Conservation (phyloP, 495 filamentous ascomycete species). For the Penicillium maclennaniae region DNA sequence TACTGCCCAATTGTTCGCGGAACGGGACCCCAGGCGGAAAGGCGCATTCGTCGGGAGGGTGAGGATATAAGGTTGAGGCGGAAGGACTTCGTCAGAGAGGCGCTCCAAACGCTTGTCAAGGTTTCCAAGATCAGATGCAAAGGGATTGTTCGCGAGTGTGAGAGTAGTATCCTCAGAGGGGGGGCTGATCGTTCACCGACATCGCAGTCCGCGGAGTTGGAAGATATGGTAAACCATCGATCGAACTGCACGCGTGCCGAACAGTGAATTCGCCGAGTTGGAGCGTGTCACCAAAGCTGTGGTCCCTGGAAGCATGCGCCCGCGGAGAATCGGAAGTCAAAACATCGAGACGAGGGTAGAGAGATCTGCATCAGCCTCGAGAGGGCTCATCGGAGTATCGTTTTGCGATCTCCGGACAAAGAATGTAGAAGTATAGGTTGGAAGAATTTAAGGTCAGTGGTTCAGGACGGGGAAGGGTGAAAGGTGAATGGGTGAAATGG, state of each 20-base stretch:
- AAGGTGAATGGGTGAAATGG: slow-evolving; percentile 1
- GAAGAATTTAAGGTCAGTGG: neutral
- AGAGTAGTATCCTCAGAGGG: slow-evolving; percentile 28
- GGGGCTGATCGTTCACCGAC: slow-evolving; percentile 42
- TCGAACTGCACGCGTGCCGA: slow-evolving; percentile 11
- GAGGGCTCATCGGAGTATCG: slow-evolving; percentile 17
- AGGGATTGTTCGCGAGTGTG: slow-evolving; percentile 18
- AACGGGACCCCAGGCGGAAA: slow-evolving; percentile 36
- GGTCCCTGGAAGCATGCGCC: slow-evolving; percentile 9
- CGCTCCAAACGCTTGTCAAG: slow-evolving; percentile 41
- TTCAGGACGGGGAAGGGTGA: neutral
- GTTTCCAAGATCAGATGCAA: slow-evolving; percentile 28
- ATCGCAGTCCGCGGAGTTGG: slow-evolving; percentile 38
- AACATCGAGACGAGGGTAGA: slow-evolving; percentile 14
- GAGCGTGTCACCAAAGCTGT: slow-evolving; percentile 2
- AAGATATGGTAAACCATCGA: slow-evolving; percentile 20
- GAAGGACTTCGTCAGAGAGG: slow-evolving; percentile 45
- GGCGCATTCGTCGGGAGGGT: slow-evolving; percentile 44
- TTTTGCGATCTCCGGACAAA: neutral
- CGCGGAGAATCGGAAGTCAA: slow-evolving; percentile 11
- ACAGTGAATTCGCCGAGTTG: neutral
- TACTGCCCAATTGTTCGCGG: slow-evolving; percentile 48
- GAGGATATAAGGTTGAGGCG: slow-evolving; percentile 47
- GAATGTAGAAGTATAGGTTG: neutral
- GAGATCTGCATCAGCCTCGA: slow-evolving; percentile 10